phyloP scores from a whole-genome alignment of 768 basidiomycete species.

The Leccinum olivaceopallidum region DNA sequence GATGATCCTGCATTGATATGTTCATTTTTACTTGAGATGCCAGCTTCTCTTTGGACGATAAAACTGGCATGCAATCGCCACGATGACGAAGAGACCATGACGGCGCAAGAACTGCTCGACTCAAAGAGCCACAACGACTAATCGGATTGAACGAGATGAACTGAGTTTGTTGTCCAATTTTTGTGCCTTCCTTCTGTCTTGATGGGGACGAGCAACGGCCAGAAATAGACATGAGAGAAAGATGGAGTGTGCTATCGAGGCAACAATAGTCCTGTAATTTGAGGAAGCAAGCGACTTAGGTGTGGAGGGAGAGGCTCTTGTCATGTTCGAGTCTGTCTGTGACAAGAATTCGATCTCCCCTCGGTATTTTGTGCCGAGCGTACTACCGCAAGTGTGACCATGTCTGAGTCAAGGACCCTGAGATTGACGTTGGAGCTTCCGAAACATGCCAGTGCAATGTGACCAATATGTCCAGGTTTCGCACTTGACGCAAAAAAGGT shows the following conservation, averaged over 20 bases:
- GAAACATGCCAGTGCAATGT: no score
- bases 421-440: no score
- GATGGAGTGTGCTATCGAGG: slow-evolving; percentile 13
- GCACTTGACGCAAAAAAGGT: no score
- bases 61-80: slow-evolving; percentile 15
- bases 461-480: no score
- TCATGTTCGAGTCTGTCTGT: neutral
- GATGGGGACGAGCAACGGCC: slow-evolving; percentile 4
- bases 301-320: no score
- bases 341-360: neutral
- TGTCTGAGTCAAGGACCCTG: no score
- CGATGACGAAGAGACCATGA: slow-evolving; percentile 24
- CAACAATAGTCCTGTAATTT: slow-evolving; percentile 19
- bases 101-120: slow-evolving; percentile 17
- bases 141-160: neutral
- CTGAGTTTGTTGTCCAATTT: neutral
- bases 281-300: slow-evolving; percentile 20
- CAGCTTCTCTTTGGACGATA: slow-evolving; percentile 10
- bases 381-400: no score
- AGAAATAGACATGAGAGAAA: slow-evolving; percentile 6
- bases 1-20: slow-evolving; percentile 19
- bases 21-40: neutral
- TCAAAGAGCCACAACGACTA: neutral
- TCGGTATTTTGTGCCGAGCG: no score
- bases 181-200: no score